Base-by-base conservation (phyloP, 495 filamentous ascomycete species). In the Corynascus novoguineensis region DNA sequence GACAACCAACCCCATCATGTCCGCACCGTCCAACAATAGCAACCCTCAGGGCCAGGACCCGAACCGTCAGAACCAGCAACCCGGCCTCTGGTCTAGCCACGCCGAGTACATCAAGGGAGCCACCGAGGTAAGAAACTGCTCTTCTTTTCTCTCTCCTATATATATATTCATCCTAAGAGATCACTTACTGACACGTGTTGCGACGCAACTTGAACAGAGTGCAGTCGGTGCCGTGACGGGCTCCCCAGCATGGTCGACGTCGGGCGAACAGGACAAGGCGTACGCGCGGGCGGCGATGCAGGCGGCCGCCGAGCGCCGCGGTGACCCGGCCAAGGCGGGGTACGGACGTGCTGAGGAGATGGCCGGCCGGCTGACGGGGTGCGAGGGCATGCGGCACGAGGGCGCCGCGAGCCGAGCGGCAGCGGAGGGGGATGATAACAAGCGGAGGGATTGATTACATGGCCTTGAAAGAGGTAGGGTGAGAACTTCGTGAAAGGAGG, bases 91-190 rank as follows among this genome's bases (percentile, higher is more conserved):
- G 14, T 57, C 68, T 24, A 66, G 68, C 27, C 76, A 78, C 35
- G 73, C 70, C 25, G 73, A 78, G 57, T 79, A 75, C 47, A 65
- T 77, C 55, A 78, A 79, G 47, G 76, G 76, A 35, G 71, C 70
- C 6, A 63, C 73, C n/a, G 74, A 79, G 66, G 76, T 78, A 6
- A 50, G 60, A 35, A 34, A 2, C 32, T 19, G 11, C 14, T 29
- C 6, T 37, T 35, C 14, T 7, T 29, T 11, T 24, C 12, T 22
- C 27, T 9, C 3, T n/a, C 50, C 25, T 21, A 9, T 7, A 17
- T 5, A 35, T 22, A 14, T 22, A 40, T 27, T 22, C 22, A 28
- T 17, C 22, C 42, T 15, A 32, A 7, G 5, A 21, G 14, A 42
- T 9, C 21, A 25, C 27, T 15, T 5, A 19, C 31, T 48, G 5